Base-by-base conservation (phyloP, 2,329 filamentous ascomycete genomes). In the Colletotrichum sp. region DNA sequence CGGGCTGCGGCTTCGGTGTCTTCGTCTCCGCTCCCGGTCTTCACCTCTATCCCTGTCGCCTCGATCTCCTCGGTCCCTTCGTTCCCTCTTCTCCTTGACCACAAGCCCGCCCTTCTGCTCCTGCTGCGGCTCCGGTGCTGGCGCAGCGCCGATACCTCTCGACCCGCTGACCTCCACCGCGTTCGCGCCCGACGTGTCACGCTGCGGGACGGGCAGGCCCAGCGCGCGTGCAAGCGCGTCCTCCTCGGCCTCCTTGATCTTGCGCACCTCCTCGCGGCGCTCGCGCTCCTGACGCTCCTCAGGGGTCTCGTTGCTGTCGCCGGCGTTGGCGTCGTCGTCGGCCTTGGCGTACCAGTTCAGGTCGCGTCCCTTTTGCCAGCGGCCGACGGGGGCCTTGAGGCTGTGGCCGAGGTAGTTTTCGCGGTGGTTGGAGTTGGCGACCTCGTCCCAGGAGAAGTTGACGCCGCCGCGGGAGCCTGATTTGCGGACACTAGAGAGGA, bases 371-470 rank as follows among this genome's bases (percentile, higher is more conserved):
- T 96, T 93, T 81, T 97, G 95, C 96, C 96, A 98, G 79, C 96
- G 94, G 9, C 96, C 96, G 5, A 98, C 96, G 0, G 96, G 95
- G 0, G 96, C 96, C 89, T 96, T 98, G 75, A 98, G 87, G 75
- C 95, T 97, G 87, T 98, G 96, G 69, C 96, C 96, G 9, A 98
- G 93, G 84, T 92, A 93, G 81, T 93, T 98, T 85, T 99, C 96
- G 84, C 97, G 96, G 82, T 98, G 96, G 27, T 91, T 88, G 66
- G 96, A 98, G 79, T 89, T 92, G 83, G 96, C 94, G 82, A 99
- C 96, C 80, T 98, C 96, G 79, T 96, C 95, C 97, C 97, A 99
- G 86, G 93, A 96, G 88, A 99, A 99, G 85, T 98, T 96, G 85
- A 94, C 94, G 83, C 97, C 97, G 82, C 97, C 97, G 79, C 97